phyloP scores from a whole-genome alignment of 208 protist genomes.

The Leishmania tropica region DNA sequence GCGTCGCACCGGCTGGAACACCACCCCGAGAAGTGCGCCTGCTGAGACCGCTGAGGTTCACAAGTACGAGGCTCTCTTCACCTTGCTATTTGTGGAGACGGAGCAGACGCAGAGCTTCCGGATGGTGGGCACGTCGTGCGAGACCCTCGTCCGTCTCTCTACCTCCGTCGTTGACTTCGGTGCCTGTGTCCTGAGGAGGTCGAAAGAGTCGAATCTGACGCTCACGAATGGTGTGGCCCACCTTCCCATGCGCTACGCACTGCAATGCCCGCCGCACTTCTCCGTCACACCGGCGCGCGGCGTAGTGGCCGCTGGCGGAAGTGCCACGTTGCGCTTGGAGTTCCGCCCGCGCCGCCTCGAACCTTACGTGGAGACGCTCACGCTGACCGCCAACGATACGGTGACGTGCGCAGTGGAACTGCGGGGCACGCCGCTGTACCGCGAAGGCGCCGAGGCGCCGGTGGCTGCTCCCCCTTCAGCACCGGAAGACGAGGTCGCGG shows the following conservation, averaged over 20 bases:
- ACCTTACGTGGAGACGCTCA: constrained; percentile 59
- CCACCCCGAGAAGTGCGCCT: constrained; percentile 1
- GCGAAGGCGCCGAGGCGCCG: neutral
- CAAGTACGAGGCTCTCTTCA: constrained; percentile 74
- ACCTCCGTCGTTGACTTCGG: constrained; percentile 82
- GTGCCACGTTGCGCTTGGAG: constrained; percentile 53
- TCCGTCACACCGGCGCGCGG: constrained; percentile 49
- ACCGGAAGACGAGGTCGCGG: constrained; percentile 29
- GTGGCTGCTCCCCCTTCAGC: constrained; percentile 6
- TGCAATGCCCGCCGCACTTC: constrained; percentile 84
- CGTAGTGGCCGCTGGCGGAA: constrained; percentile 46
- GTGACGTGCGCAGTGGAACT: constrained; percentile 53
- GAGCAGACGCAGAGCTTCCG: constrained; percentile 83
- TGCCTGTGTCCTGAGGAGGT: constrained; percentile 55
- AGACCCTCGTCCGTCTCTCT: constrained; percentile 71
- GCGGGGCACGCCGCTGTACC: constrained; percentile 37
- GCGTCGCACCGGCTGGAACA: constrained; percentile 65
- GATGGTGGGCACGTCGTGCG: constrained; percentile 65
- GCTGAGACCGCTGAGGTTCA: constrained; percentile 22
- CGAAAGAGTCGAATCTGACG: constrained; percentile 41
- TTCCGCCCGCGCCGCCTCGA: constrained; percentile 89
- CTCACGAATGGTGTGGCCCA: constrained; percentile 81
- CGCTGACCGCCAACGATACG: constrained; percentile 76
- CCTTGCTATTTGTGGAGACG: constrained; percentile 85
- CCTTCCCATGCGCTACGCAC: constrained; percentile 74